A percentile compares a stretch with the other conserved stretches of the same genome.
Conservation (phyloP, 2,329 filamentous ascomycete genomes). For the Ophiostoma sp. region DNA sequence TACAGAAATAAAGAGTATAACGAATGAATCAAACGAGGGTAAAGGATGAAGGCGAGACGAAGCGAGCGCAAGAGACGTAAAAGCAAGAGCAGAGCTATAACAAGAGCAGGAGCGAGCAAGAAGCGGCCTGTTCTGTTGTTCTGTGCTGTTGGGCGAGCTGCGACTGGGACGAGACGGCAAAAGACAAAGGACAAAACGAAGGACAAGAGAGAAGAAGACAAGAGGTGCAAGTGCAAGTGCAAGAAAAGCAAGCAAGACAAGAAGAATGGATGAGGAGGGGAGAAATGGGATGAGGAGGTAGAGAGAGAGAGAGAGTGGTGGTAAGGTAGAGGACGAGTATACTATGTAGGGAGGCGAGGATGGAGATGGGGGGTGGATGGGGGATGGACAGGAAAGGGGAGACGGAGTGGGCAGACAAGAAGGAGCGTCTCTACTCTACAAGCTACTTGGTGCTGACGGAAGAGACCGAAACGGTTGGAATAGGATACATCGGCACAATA, state of each 20-base stretch:
- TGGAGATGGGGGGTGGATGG: conserved; percentile 8
- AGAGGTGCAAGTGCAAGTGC: conserved; percentile 1
- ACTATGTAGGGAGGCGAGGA: not conserved
- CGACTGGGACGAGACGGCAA: not conserved
- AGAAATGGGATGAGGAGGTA: conserved; percentile 8
- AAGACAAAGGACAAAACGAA: conserved; percentile 12
- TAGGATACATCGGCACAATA: not conserved
- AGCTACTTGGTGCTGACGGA: not conserved
- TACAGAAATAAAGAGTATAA: not conserved
- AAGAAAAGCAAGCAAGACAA: conserved; percentile 1
- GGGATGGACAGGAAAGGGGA: conserved; percentile 9
- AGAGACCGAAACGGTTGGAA: not conserved
- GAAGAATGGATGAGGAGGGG: not conserved
- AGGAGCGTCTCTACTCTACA: not conserved
- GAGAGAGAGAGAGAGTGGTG: not conserved
- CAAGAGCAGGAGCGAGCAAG: not conserved
- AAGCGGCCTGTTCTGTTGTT: not conserved
- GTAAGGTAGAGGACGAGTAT: not conserved
- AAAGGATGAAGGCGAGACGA: not conserved
- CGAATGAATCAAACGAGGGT: not conserved
- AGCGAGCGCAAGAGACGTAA: not conserved
- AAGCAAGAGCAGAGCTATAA: not conserved
- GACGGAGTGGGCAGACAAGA: conserved; percentile 3
- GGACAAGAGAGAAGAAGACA: not conserved
- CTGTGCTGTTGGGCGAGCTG: not conserved